Evolutionary conservation across 805 yeast genomes (phyloP), one percentile per base, ranked within the genome.

Genomic region (Dipodascus albidus): DNA sequence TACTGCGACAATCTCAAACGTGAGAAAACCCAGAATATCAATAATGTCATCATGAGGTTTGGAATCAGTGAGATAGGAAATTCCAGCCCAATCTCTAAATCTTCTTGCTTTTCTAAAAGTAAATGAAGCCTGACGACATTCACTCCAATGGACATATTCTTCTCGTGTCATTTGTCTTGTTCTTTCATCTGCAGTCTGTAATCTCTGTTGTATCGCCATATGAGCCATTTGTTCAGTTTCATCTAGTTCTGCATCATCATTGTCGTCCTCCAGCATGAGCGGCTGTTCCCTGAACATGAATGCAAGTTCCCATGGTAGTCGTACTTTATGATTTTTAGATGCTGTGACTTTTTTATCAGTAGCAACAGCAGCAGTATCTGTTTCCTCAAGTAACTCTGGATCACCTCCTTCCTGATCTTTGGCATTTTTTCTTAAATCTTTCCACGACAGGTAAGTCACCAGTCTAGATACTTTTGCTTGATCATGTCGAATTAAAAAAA

Each of bases 141-240:
- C 99, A 11, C 96, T 87, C 97, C 98, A 93, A 66, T 93, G 99
- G 17, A 90, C 99, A 63, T 93, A 93, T 65, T 93, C 99, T 62
- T 93, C 96, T 64, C 82, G 85, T 0, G 99, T 93, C 99, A 93
- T 93, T 60, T 84, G 78, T 58, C 75, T 80, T 0, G 99, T 93
- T 57, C 99, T 76, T 51, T 93, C 96, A 68, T 93, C 99, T 2
- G 97, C 97, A 68, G 80, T 82, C 62, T 89, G 88, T 59, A 93
- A 75, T 54, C 97, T 74, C 66, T 89, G 88, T 67, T 88, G 70
- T n/a, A 95, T 87, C 0, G 95, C 93, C 24, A 83, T 67, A 33
- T 88, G 84, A 2, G 96, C 96, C 50, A 90, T 96, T 58, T 84
- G 78, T 63, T 90, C 97, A 52, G 85, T 95, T 47, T 87, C 96